These are phyloP conservation scores for Benincasa hispida DNA, from an alignment of 306 rosid genomes.

Conservation along the genomic window DNA sequence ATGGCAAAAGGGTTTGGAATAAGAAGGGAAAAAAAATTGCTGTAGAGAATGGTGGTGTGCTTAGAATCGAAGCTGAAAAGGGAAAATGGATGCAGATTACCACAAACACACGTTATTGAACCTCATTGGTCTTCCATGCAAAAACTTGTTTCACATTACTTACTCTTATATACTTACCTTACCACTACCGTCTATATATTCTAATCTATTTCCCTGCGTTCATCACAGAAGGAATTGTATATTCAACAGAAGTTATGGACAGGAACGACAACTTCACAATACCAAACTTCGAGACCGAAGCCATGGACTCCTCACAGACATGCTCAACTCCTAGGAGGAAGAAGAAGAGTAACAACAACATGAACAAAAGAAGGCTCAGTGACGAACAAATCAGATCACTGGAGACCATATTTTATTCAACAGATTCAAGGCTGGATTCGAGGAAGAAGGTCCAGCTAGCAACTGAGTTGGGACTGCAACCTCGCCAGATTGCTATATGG, in stretches of 20 bases:
- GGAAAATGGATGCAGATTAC: neutral
- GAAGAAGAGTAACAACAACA: conserved; percentile 17
- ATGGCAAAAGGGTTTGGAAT: neutral
- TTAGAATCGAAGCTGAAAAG: neutral
- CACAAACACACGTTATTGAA: neutral
- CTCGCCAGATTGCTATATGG: conserved; percentile 93
- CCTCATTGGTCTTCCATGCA: neutral
- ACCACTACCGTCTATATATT: neutral
- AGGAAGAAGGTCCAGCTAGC: conserved; percentile 73
- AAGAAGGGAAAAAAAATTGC: neutral
- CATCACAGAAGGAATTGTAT: neutral
- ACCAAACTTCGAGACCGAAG: neutral
- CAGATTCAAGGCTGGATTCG: conserved; percentile 76
- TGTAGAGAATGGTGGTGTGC: neutral
- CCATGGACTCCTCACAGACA: neutral
- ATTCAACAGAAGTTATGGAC: conserved; percentile 30
- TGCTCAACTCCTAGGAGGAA: conserved; percentile 24
- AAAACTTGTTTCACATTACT: neutral
- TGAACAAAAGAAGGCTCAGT: conserved; percentile 59
- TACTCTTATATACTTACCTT: neutral
- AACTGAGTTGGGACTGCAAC: conserved; percentile 75
- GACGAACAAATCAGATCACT: conserved; percentile 63
- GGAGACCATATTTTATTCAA: conserved; percentile 52
- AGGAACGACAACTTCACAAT: conserved; percentile 12
- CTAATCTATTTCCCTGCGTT: neutral